phyloP scores from a whole-genome alignment of 1,284 basidiomycete genomes.

The Leucoagaricus sp. region DNA sequence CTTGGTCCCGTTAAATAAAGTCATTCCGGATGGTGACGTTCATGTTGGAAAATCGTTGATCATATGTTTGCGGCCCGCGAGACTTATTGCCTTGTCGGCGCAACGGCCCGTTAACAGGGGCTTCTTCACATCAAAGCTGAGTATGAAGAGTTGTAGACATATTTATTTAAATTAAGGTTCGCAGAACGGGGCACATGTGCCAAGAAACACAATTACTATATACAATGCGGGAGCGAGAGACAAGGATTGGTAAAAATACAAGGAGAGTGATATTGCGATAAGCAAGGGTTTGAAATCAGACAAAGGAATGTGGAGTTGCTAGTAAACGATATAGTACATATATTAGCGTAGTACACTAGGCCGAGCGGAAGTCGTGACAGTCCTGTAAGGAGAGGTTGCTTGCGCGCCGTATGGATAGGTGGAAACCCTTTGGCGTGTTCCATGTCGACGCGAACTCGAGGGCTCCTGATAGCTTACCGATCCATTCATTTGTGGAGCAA shows the following conservation, averaged over 20 bases:
- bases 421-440: conserved; percentile 9
- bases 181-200: not conserved
- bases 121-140: not conserved
- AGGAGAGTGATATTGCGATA: not conserved
- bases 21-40: not conserved
- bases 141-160: not conserved
- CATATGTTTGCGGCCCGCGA: conserved; percentile 5
- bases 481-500: conserved; percentile 8
- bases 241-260: conserved; percentile 1
- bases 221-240: not conserved
- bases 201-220: not conserved
- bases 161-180: not conserved
- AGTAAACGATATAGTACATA: not conserved
- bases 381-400: conserved; percentile 1
- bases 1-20: not conserved
- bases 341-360: conserved; percentile 1
- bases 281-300: not conserved
- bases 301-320: not conserved
- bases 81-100: not conserved
- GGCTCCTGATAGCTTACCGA: conserved; percentile 6
- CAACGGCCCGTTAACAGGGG: not conserved
- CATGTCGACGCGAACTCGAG: conserved; percentile 6
- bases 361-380: conserved; percentile 1
- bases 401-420: conserved; percentile 10
- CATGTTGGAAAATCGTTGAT: not conserved